Evolutionary conservation across 176 grass and related monocot species (phyloP).

Genomic region (Hordeum marinum): DNA sequence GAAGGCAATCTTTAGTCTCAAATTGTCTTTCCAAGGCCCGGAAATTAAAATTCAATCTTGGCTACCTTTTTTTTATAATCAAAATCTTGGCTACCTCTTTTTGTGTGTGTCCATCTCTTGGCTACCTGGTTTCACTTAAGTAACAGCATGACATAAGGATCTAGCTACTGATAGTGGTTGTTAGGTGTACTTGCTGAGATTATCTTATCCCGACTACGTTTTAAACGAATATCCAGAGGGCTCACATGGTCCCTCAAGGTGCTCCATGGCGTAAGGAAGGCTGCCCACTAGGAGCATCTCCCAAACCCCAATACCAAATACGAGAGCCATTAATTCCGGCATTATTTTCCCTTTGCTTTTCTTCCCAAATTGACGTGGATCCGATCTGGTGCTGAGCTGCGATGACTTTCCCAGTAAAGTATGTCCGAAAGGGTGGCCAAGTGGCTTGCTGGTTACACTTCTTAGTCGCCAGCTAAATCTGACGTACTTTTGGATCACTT

Average conservation of each 20-base stretch:
- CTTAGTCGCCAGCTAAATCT: conserved; percentile 13
- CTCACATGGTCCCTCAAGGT: conserved; percentile 32
- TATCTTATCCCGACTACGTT: conserved; percentile 7
- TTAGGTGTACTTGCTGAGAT: conserved; percentile 14
- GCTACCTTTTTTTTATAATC: too few species aligned
- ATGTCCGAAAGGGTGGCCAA: conserved; percentile 8
- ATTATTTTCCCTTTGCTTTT: conserved; percentile 1
- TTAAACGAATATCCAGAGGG: conserved; percentile 14
- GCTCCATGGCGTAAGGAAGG: conserved; percentile 19
- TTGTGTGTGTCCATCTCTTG: too few species aligned
- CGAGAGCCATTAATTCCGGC: background rate
- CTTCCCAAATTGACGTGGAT: conserved; percentile 17
- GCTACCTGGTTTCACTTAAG: background rate
- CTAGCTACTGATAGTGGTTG: background rate
- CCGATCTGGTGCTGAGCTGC: conserved; percentile 46
- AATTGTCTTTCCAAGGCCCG: background rate
- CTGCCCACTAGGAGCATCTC: conserved; percentile 14
- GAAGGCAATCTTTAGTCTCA: background rate
- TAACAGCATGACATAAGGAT: background rate
- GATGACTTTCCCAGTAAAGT: conserved; percentile 20
- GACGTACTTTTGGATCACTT: conserved; percentile 13
- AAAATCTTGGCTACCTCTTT: too few species aligned
- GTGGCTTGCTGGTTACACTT: background rate
- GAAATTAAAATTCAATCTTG: background rate
- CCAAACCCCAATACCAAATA: background rate